These are phyloP conservation scores for Peniophora sp. DNA, from an alignment of 1,284 basidiomycete species.

Conservation along the genomic window DNA sequence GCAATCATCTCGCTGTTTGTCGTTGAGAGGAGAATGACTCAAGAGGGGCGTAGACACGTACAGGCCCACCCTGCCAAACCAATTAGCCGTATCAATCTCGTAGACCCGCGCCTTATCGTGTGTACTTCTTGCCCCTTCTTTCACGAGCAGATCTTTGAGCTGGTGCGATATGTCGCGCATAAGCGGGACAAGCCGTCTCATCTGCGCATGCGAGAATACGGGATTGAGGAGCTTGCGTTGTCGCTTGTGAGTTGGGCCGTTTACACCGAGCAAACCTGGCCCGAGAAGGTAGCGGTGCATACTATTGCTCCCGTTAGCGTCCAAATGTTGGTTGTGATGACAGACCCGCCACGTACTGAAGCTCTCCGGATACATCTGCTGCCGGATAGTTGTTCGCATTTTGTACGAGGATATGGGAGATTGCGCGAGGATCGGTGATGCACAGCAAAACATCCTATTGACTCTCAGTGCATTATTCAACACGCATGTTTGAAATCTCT, in stretches of 20 bases:
- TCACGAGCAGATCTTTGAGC: no score
- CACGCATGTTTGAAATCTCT: no score
- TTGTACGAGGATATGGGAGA: background rate
- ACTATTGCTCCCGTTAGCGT: background rate
- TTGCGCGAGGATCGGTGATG: background rate
- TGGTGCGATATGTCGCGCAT: background rate
- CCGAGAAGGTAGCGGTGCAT: background rate
- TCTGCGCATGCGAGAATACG: background rate
- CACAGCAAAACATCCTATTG: no score
- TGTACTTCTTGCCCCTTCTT: no score
- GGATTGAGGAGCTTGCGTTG: background rate
- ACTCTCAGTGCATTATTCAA: no score
- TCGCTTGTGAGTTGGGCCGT: background rate
- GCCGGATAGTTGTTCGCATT: background rate
- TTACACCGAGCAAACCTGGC: background rate
- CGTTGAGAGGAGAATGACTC: no score
- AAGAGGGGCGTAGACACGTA: no score
- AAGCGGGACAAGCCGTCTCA: background rate
- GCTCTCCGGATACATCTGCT: background rate
- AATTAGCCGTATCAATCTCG: no score
- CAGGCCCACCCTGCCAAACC: no score
- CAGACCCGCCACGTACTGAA: constrained; percentile 1
- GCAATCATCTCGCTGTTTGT: no score
- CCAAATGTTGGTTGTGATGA: no score
- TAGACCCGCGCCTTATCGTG: no score